A percentile compares a stretch with the other conserved stretches of the same genome.
Conservation (phyloP, 2,329 filamentous ascomycete genomes). For the Diaporthe caulivora region DNA sequence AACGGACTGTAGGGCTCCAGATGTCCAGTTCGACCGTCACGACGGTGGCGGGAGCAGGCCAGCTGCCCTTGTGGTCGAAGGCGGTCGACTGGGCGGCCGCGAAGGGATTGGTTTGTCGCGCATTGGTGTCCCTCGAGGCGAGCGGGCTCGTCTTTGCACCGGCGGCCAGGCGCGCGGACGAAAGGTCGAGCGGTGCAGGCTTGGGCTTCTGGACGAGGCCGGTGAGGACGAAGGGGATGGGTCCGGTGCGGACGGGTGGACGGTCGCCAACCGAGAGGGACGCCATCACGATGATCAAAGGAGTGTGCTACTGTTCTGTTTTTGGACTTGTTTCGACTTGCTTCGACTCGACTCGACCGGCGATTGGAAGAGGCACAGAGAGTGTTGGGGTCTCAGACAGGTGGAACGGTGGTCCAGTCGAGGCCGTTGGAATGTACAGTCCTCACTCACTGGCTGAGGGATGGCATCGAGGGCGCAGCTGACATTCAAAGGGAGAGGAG, state of each 20-base stretch:
- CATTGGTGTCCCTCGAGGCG: slow-evolving; percentile 8
- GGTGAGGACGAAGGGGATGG: slow-evolving; percentile 10
- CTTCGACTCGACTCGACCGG: not conserved
- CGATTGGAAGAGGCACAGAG: not conserved
- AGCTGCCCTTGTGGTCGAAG: not conserved
- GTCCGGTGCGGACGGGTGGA: not conserved
- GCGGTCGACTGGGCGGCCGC: not conserved
- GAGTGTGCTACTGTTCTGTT: not conserved
- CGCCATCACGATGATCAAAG: not conserved
- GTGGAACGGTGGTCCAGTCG: not conserved
- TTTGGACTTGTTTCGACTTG: not conserved
- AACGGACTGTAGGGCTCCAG: not conserved
- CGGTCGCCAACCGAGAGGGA: not conserved
- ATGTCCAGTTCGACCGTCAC: not conserved
- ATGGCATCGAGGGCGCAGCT: not conserved
- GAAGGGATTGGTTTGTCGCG: not conserved
- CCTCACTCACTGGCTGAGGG: not conserved
- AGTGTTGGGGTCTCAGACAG: not conserved
- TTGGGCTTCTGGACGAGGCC: not conserved
- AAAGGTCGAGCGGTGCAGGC: slow-evolving; percentile 10
- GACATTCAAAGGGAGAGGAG: not conserved
- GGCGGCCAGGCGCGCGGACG: not conserved
- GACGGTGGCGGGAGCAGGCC: not conserved
- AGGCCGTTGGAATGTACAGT: not conserved
- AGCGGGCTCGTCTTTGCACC: not conserved